Evolutionary conservation across 371 early-diverging fungal genomes (phyloP), one percentile per base, ranked within the genome.

Genomic region (Mucor velutinosus): DNA sequence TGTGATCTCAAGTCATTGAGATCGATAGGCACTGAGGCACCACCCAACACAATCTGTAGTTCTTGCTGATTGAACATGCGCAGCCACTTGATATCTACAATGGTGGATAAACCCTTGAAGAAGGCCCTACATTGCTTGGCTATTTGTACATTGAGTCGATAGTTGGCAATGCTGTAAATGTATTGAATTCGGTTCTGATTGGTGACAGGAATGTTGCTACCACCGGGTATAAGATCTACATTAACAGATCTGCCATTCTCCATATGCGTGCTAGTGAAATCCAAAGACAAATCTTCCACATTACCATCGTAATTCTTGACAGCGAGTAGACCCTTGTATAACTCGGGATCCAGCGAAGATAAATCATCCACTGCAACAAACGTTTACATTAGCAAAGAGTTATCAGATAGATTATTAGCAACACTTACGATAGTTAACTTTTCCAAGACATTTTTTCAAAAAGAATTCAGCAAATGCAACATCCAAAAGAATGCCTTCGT

Each of bases 401-500:
- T 43, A 30, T 30, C 4, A 30, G 4, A 30, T 4, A 6, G 30
- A 43, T 43, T 8, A 30, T 6, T 4, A 41, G 15, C 19, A 33
- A 59, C 15, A 79, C 88, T 79, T 80, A 88, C 89, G 75, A 70
- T 90, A 87, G 62, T 88, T 85, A 43, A 81, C 78, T 75, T 87
- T 80, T 7, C 94, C 94, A 17, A 97, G 81, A 85, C 95, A 94
- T 68, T 94, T 94, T 45, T 91, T 88, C 61, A 97, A 76, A 73
- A 98, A 96, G 82, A 97, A 98, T 6, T 86, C 86, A 29, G 97
- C 96, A 86, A 98, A 97, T 7, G 92, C 89, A 10, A 88, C 92
- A 62, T 97, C 96, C n/a, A 97, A 82, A 21, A 98, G 78, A 27
- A 97, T 91, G 25, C 95, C 95, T 74, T 97, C 96, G 64, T 95